These are phyloP conservation scores for Solanum ossicruentum DNA, from an alignment of 257 asterid species.

Conservation along the genomic window DNA sequence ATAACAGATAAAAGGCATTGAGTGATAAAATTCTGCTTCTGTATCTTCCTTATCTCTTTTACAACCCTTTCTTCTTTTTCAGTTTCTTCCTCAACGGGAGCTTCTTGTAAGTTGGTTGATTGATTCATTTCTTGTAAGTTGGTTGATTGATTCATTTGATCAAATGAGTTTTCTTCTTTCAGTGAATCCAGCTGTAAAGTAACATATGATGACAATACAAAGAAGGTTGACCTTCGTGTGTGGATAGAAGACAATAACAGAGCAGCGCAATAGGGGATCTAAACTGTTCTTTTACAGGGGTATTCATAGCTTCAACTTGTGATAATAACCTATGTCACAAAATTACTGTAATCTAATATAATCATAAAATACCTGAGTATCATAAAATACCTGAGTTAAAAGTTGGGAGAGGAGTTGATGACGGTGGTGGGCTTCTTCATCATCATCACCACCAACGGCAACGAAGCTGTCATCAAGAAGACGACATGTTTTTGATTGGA, in stretches of 20 bases:
- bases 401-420: constrained; percentile 16
- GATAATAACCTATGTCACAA: neutral
- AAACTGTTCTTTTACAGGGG: neutral
- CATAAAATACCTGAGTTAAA: constrained; percentile 24
- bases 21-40: constrained; percentile 57
- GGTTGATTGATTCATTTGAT: neutral
- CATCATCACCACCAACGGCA: neutral
- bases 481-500: neutral
- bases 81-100: neutral
- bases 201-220: neutral
- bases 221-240: neutral
- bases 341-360: no score
- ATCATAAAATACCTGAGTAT: constrained; percentile 19
- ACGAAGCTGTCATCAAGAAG: constrained; percentile 1
- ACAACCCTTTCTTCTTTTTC: constrained; percentile 28
- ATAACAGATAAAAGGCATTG: constrained; percentile 55
- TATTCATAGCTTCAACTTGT: neutral
- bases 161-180: constrained; percentile 10
- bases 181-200: constrained; percentile 26
- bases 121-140: neutral
- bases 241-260: neutral
- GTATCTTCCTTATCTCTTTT: constrained; percentile 43
- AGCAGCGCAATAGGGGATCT: neutral
- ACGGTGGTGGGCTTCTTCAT: neutral
- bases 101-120: neutral